Percentiles rank a stretch among this genome's conserved stretches.
Conservation (phyloP, 768 basidiomycete species). For the Phlebiopsis gigantea region DNA sequence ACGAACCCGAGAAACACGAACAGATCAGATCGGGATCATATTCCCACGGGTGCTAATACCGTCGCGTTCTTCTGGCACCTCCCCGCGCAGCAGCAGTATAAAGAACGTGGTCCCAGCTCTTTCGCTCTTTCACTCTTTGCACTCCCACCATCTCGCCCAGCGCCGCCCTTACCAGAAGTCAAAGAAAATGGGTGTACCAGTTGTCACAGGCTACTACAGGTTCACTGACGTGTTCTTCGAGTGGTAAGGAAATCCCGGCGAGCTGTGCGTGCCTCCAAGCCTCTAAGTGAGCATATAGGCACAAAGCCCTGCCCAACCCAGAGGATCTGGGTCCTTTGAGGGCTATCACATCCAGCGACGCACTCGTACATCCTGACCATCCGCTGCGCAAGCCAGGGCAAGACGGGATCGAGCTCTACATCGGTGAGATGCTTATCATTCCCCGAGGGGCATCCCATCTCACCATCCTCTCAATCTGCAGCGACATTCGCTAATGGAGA, state of each 20-base stretch:
- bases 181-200: constrained; percentile 18
- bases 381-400: constrained; percentile 62
- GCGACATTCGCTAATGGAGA: constrained; percentile 70
- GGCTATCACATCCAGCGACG: constrained; percentile 64
- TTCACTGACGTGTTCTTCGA: constrained; percentile 85
- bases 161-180: background rate
- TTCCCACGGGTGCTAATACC: constrained; percentile 3
- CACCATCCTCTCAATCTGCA: constrained; percentile 18
- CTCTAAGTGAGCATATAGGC: constrained; percentile 37
- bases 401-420: constrained; percentile 65
- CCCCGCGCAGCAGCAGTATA: background rate
- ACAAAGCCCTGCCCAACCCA: constrained; percentile 47
- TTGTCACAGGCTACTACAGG: constrained; percentile 70
- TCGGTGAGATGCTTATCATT: constrained; percentile 41
- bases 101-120: background rate
- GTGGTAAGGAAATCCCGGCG: constrained; percentile 39
- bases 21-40: background rate
- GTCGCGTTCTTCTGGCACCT: background rate
- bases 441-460: background rate
- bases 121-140: background rate
- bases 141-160: background rate
- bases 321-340: constrained; percentile 60
- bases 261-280: background rate
- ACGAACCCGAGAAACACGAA: constrained; percentile 1
- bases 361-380: constrained; percentile 64